phyloP scores from a whole-genome alignment of 306 rosid species.

The Trichosanthes cucumerina region DNA sequence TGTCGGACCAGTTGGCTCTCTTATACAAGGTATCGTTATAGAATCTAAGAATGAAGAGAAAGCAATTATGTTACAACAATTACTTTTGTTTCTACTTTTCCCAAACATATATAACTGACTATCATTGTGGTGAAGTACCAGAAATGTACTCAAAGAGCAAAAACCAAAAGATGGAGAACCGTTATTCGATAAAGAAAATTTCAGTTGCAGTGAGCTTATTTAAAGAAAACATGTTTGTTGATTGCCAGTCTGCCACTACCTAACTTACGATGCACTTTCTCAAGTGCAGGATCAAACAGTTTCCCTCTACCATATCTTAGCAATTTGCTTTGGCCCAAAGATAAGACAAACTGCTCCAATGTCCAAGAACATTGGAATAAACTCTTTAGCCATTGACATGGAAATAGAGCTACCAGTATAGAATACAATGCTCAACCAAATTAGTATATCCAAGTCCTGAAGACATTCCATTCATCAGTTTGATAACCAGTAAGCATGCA shows the following conservation, averaged over 20 bases:
- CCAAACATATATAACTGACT: not conserved
- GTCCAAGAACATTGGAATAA: not conserved
- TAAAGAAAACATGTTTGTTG: not conserved
- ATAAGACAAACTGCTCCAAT: not conserved
- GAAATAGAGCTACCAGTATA: not conserved
- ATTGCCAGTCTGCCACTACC: not conserved
- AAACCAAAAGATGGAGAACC: not conserved
- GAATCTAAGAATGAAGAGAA: not conserved
- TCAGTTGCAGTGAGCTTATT: not conserved
- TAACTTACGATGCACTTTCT: not conserved
- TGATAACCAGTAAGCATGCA: not conserved
- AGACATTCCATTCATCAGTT: not conserved
- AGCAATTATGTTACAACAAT: not conserved
- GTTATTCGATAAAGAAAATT: not conserved
- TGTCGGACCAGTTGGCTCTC: not conserved
- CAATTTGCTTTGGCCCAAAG: not conserved
- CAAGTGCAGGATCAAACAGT: not conserved
- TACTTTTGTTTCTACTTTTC: not conserved
- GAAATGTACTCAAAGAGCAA: not conserved
- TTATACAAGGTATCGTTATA: not conserved
- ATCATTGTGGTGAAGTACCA: not conserved
- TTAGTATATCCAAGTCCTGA: not conserved
- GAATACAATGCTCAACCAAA: not conserved
- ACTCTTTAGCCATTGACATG: not conserved
- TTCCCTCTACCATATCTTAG: not conserved